phyloP scores from a whole-genome alignment of 345 rosid species.

The Erucastrum elatum region DNA sequence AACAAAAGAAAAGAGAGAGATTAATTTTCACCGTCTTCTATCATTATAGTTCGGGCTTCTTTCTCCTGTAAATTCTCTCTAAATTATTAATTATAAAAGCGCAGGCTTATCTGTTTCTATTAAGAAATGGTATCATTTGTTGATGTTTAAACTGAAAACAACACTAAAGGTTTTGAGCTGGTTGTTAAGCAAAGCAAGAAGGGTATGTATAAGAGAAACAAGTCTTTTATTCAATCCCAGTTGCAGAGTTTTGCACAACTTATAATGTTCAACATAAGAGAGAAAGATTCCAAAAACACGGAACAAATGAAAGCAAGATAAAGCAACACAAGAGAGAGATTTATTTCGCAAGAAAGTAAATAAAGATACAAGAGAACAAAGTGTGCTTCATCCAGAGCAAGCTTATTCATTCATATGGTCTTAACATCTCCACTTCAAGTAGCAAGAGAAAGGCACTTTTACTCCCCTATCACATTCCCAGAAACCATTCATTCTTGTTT shows the following conservation, averaged over 20 bases:
- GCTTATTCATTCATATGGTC: slow-evolving; percentile 35
- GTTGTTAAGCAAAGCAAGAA: neutral
- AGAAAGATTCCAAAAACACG: slow-evolving; percentile 15
- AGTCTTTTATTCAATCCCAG: neutral
- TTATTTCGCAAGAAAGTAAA: neutral
- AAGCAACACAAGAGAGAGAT: slow-evolving; percentile 1
- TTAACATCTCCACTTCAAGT: slow-evolving; percentile 37
- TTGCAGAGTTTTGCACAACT: neutral
- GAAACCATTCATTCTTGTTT: neutral
- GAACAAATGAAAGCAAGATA: slow-evolving; percentile 3
- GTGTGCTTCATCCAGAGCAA: slow-evolving; percentile 30
- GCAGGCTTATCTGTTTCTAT: neutral
- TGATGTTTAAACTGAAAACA: neutral
- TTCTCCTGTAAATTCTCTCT: neutral
- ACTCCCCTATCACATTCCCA: neutral
- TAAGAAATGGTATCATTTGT: neutral
- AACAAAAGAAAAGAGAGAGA: neutral
- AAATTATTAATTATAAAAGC: neutral
- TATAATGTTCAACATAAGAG: slow-evolving; percentile 15
- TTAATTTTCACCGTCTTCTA: neutral
- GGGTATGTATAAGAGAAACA: neutral
- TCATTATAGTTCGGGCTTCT: neutral
- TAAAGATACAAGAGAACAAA: neutral
- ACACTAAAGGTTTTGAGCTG: neutral
- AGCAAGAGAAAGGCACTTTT: slow-evolving; percentile 31